Evolutionary conservation across 164 flowering plant genomes (phyloP), one percentile per base, ranked within the genome.

Genomic region (Akebia trifoliata): DNA sequence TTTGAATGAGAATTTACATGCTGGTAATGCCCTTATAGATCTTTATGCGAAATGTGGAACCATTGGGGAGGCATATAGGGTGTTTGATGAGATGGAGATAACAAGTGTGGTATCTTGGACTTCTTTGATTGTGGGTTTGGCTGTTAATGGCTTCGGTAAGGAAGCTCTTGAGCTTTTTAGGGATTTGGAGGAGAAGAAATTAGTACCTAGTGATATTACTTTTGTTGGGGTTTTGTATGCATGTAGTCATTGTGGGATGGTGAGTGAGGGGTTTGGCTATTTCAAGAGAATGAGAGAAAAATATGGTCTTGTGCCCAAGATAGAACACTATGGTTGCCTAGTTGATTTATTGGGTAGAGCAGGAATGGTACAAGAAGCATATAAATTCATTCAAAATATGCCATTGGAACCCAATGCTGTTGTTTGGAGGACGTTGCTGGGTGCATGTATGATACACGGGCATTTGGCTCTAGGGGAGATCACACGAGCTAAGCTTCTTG

Each of bases 291-390:
- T 73, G 73, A 66, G 15, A 24, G 68, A 73, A 4, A 60, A 59
- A 5, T 62, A 69, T 50, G 64, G 70, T 0, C 50, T 73, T n/a
- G 61, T 50, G 47, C 73, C 76, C 2, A 73, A 65, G 47, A 55
- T 73, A 32, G 76, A 73, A 60, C 73, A 73, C 35, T 65, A 73
- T 66, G 76, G 76, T n/a, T 73, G 73, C 63, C 50, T 73, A 38
- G 73, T 73, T 32, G 76, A 69, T 66, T 57, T 73, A 45, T 30
- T 73, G n/a, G 73, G 76, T 12, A 62, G 76, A 56, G 70, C 71
- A 8, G 76, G 73, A 7, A 29, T 53, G 44, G 73, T 73, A 15
- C 56, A 38, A 54, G 65, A 62, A 28, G 76, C 76, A 3, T 46
- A 65, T 32, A 48, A 55, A 5, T 73, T 69, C 29, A 62, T 69